These are phyloP conservation scores for Parathielavia appendiculata DNA, from an alignment of 495 filamentous ascomycete species.

Conservation along the genomic window DNA sequence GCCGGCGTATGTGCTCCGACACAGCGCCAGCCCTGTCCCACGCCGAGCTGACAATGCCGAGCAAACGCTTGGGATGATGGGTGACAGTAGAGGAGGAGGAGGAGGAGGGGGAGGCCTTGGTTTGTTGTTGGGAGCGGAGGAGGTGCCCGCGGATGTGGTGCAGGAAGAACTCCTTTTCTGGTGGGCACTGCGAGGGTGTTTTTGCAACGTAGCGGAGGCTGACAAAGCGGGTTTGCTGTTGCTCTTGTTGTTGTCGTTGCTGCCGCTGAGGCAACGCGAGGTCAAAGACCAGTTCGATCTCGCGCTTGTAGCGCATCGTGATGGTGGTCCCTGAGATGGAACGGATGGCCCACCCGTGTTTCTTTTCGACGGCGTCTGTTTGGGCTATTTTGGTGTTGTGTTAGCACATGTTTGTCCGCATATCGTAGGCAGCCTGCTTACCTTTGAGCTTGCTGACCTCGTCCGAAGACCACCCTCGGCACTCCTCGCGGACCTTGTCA, in stretches of 20 bases:
- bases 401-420: conserved; percentile 2
- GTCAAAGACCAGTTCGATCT: conserved; percentile 74
- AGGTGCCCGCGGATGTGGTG: conserved; percentile 57
- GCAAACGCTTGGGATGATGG: conserved; percentile 49
- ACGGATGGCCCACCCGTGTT: conserved; percentile 74
- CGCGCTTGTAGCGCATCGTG: conserved; percentile 71
- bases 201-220: conserved; percentile 52
- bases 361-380: conserved; percentile 60
- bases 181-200: conserved; percentile 43
- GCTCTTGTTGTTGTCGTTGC: conserved; percentile 2
- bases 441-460: conserved; percentile 73
- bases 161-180: conserved; percentile 65
- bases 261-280: conserved; percentile 50
- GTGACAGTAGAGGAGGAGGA: no score
- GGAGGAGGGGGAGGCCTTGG: no score
- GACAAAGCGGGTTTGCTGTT: conserved; percentile 32
- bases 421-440: conserved; percentile 33
- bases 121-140: conserved; percentile 45
- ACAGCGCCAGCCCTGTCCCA: conserved; percentile 57
- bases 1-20: conserved; percentile 48
- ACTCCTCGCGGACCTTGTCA: conserved; percentile 78
- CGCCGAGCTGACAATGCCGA: conserved; percentile 48
- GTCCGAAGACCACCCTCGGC: conserved; percentile 75
- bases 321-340: conserved; percentile 56
- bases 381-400: conserved; percentile 45